Evolutionary conservation across 2,329 filamentous ascomycete species (phyloP).

Genomic region (Dendryphion nanum): DNA sequence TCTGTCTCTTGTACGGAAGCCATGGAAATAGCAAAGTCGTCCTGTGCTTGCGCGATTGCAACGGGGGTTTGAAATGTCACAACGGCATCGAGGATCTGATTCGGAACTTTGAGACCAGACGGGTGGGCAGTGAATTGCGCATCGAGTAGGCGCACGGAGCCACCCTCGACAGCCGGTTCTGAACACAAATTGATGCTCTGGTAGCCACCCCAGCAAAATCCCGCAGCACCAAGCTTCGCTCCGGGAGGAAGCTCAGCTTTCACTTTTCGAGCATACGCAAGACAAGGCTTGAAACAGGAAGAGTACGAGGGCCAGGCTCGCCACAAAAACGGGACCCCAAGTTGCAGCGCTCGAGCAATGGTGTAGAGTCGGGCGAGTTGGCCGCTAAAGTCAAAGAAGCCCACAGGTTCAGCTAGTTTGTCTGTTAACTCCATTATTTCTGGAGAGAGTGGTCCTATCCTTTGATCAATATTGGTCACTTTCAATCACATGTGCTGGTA

Average conservation of each 20-base stretch:
- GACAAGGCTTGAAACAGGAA: constrained; percentile 14
- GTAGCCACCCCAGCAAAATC: constrained; percentile 23
- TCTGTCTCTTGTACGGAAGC: background rate
- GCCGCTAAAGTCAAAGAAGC: constrained; percentile 8
- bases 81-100: constrained; percentile 9
- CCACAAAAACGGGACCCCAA: constrained; percentile 8
- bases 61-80: background rate
- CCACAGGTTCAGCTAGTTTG: constrained; percentile 5
- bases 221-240: constrained; percentile 9
- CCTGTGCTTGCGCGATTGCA: background rate
- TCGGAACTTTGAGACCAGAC: constrained; percentile 6
- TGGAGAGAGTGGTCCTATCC: constrained; percentile 4
- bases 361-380: constrained; percentile 5
- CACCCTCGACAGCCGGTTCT: constrained; percentile 13
- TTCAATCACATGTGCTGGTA: too few species aligned
- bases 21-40: background rate
- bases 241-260: constrained; percentile 11
- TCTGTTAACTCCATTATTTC: constrained; percentile 10
- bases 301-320: constrained; percentile 8
- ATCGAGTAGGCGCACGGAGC: constrained; percentile 8
- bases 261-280: constrained; percentile 11
- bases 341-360: constrained; percentile 1
- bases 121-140: constrained; percentile 14
- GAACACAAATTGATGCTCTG: constrained; percentile 12
- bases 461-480: too few species aligned